Evolutionary conservation across 1,284 basidiomycete genomes (phyloP).

Genomic region (Austroboletus olivaceoglutinosus): DNA sequence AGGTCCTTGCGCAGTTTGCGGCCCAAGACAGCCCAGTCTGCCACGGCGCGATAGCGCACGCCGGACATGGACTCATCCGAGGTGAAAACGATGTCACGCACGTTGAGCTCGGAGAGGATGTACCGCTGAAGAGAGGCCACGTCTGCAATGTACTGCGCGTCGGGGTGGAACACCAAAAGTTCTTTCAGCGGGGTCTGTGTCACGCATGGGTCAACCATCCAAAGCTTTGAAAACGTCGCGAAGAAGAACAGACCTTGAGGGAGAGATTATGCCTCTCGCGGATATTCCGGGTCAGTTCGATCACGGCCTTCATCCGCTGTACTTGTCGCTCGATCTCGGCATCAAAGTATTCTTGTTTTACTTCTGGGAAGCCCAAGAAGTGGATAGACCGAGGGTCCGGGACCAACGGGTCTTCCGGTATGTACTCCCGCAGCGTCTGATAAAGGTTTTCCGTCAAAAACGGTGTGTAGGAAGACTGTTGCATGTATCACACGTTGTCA

Average conservation of each 20-base stretch:
- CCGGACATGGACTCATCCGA: conserved; percentile 86
- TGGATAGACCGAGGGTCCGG: conserved; percentile 91
- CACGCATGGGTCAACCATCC: conserved; percentile 3
- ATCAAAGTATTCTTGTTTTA: conserved; percentile 96
- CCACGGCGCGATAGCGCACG: conserved; percentile 87
- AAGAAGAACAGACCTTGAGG: conserved; percentile 65
- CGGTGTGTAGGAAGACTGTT: conserved; percentile 94
- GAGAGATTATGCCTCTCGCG: conserved; percentile 88
- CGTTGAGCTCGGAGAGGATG: conserved; percentile 94
- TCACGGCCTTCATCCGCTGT: conserved; percentile 91
- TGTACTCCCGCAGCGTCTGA: conserved; percentile 84
- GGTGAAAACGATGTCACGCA: conserved; percentile 87
- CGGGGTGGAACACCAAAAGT: conserved; percentile 92
- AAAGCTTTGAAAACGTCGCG: not conserved
- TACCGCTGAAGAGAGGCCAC: conserved; percentile 85
- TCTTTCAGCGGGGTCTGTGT: conserved; percentile 87
- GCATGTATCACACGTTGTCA: conserved; percentile 13
- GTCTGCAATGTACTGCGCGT: conserved; percentile 83
- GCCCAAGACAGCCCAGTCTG: conserved; percentile 96
- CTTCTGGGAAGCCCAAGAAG: conserved; percentile 92
- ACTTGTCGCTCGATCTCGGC: conserved; percentile 95
- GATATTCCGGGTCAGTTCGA: conserved; percentile 88
- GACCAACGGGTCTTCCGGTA: conserved; percentile 70
- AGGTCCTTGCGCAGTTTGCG: conserved; percentile 94
- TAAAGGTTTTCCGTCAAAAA: conserved; percentile 98